These are phyloP conservation scores for Circinella minor DNA, from an alignment of 371 early-diverging fungal genomes.

Conservation along the genomic window DNA sequence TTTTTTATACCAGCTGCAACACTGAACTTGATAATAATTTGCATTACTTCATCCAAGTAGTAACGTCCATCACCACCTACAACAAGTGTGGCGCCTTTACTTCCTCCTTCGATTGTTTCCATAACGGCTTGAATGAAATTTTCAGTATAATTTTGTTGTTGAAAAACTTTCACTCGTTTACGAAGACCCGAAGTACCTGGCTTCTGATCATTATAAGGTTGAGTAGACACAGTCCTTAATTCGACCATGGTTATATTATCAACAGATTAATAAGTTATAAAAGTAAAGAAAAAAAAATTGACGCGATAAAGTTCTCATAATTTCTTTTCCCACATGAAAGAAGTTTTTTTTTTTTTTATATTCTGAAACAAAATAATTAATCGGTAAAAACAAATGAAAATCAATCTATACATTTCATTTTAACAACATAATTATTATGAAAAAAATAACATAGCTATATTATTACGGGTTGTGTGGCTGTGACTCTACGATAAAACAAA, in stretches of 20 bases:
- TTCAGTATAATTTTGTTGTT: slow-evolving; percentile 93
- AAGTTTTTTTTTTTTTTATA: too few relatives aligned
- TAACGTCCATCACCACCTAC: slow-evolving; percentile 98
- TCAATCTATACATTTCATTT: too few relatives aligned
- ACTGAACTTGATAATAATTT: slow-evolving; percentile 86
- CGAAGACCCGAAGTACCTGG: slow-evolving; percentile 97
- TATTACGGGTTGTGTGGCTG: too few relatives aligned
- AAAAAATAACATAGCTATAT: too few relatives aligned
- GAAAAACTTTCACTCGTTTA: slow-evolving; percentile 95
- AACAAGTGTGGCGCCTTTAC: slow-evolving; percentile 82
- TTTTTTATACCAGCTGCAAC: slow-evolving; percentile 87
- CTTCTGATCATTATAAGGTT: slow-evolving; percentile 90
- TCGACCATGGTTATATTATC: slow-evolving; percentile 5
- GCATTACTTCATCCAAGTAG: slow-evolving; percentile 84
- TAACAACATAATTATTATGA: too few relatives aligned
- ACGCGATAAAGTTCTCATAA: neutral
- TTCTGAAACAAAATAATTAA: neutral
- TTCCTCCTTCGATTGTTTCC: slow-evolving; percentile 72
- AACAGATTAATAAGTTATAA: neutral
- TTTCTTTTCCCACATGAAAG: too few relatives aligned
- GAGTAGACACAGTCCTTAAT: slow-evolving; percentile 62
- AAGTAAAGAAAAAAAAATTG: neutral
- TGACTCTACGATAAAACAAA: too few relatives aligned
- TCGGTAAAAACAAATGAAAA: neutral
- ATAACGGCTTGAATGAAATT: slow-evolving; percentile 91